Evolutionary conservation across 83 land plant genomes (phyloP), one percentile per base, ranked within the genome.

Genomic region (Picea abies): DNA sequence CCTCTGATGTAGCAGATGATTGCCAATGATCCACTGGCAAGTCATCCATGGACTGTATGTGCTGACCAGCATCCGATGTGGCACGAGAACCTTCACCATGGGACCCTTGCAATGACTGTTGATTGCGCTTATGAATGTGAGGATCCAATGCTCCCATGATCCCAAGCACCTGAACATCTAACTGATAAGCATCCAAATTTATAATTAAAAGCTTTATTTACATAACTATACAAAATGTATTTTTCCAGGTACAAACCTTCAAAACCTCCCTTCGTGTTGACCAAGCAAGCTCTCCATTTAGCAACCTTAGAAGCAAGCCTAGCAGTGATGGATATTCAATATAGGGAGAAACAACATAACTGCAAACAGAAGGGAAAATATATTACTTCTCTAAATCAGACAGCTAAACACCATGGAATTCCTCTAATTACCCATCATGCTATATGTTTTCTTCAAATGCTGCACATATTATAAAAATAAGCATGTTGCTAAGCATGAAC

Each of bases 71-170:
- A 86, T 98, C 99, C 80, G 92, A 86, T 17, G 92, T 84, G 29
- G 91, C 49, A 79, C 90, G 94, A 41, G 87, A 78, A 23, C 87
- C 91, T 69, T 96, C 99, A 32, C 94, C 96, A 89, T 94, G 99
- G 17, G 87, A 83, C 20, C 93, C 98, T 80, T 94, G 90, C 81
- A 93, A 80, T 67, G 81, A 67, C 52, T 82, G 94, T 60, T 96
- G 99, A 84, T 96, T 98, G 37, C 93, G 88, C 79, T 98, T 98
- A 79, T 96, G 98, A 23, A 79, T 83, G 79, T 98, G 97, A 22
- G 99, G 97, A 84, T 98, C 99, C 63, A 98, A 82, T 44, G 99
- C 99, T 76, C 99, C 99, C 93, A 93, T 90, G 29, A 98, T 96
- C 2, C 99, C 99, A 69, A 98, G 83, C 66, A 98, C 99, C 99